Evolutionary conservation across 1,284 basidiomycete species (phyloP), one percentile per base, ranked within the genome.

Genomic region (Ceratobasidium sp.): DNA sequence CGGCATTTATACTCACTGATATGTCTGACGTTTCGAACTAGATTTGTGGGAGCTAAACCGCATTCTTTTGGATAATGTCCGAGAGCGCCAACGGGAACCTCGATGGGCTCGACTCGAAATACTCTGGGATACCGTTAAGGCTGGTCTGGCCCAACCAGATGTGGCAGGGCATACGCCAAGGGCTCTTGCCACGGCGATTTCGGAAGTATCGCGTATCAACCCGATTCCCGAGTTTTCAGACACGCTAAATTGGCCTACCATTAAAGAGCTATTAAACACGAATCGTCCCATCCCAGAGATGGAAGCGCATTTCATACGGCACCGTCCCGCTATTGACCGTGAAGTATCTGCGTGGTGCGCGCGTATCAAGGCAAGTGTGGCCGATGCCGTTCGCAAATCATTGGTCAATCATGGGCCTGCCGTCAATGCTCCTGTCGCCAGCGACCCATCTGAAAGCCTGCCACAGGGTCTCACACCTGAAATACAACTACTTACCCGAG

Each of bases 211-310:
- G 36, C 4, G 11, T 41, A 4, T 41, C 36, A 41, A 41, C 6
- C 36, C 36, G 41, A 36, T 60, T 36, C 57, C 57, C 17, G 57
- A 60, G 31, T 44, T 36, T 27, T 19, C 33, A 29, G 31, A 60
- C 24, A n/a, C 57, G 17, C 57, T 60, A 9, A n/a, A 36, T 2
- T 60, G 57, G 57, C 36, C 57, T 6, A 27, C 41, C 9, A 27
- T 60, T 33, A 60, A 60, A 36, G 57, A 60, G 17, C 29, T 60
- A 6, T 60, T 36, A 8, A 36, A 36, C 29, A 44, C 14, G 19
- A 36, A 60, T 36, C 19, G 31, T 15, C 19, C 14, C 7, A 33
- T 19, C 17, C 17, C 17, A 14, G 31, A 60, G 33, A 36, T 60
- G 31, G 57, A 60, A n/a, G 33, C 36, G 2, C 11, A n/a, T 14